Percentiles rank a stretch among this genome's conserved stretches.
Evolutionary conservation across 306 rosid genomes (phyloP).

Genomic region (Bauhinia variegata): DNA sequence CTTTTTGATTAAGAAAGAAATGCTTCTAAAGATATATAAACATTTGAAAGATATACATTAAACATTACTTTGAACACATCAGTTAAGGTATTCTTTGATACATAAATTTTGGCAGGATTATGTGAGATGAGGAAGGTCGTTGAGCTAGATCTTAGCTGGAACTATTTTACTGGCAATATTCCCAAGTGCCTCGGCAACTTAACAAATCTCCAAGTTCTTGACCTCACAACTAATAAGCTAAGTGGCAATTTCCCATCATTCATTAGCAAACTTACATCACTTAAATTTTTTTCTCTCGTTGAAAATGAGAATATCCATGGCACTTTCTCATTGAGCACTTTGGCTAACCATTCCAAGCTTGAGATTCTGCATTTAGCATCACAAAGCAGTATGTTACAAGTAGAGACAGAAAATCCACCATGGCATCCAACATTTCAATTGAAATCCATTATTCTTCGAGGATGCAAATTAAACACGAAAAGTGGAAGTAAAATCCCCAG

Average conservation of each 20-base stretch:
- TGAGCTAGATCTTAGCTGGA: slow-evolving; percentile 1
- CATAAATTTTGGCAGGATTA: slow-evolving; percentile 19
- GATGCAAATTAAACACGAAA: slow-evolving; percentile 28
- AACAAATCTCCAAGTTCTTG: slow-evolving; percentile 24
- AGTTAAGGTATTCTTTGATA: no score
- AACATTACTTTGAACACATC: no score
- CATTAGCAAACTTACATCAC: background rate
- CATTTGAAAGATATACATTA: no score
- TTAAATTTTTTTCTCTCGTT: slow-evolving; percentile 8
- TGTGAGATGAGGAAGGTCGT: slow-evolving; percentile 1
- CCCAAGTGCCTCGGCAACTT: slow-evolving; percentile 17
- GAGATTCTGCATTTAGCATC: slow-evolving; percentile 6
- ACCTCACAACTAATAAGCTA: background rate
- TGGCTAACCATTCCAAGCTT: slow-evolving; percentile 40
- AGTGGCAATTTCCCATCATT: slow-evolving; percentile 26
- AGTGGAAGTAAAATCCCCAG: slow-evolving; percentile 6
- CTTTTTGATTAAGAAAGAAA: no score
- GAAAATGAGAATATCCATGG: slow-evolving; percentile 34
- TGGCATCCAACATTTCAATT: slow-evolving; percentile 42
- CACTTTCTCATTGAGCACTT: slow-evolving; percentile 21
- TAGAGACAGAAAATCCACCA: slow-evolving; percentile 29
- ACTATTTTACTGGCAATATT: background rate
- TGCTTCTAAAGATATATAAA: no score
- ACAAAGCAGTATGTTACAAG: background rate
- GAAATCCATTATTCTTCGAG: background rate